Evolutionary conservation across 805 yeast genomes (phyloP), one percentile per base, ranked within the genome.

Genomic region (Sungouiella blattae): DNA sequence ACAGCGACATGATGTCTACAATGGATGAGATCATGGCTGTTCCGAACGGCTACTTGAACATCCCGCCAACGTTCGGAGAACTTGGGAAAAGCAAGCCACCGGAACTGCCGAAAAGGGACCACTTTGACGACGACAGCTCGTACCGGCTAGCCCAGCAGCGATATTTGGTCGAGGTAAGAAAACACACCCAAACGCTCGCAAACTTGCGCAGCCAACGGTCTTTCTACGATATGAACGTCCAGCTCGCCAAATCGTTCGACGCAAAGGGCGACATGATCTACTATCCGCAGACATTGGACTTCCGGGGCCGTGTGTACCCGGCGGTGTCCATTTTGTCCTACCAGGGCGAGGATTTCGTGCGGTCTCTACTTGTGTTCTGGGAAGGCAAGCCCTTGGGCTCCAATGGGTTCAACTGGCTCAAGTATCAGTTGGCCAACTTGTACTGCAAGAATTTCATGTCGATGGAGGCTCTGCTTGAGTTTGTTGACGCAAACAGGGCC

Each of bases 241-340:
- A 40, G 18, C 26, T 65, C 3, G 60, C 62, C 2, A 49, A 52
- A 6, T 49, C 63, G 1, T 53, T 52, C 28, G 54, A 47, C 4
- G 38, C 40, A 12, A 57, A 57, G 35, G 71, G 69, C 8, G 69
- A 64, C 22, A 46, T 54, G 15, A 38, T 68, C 9, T 68, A 54
- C 37, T 49, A 60, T 13, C 71, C 72, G 1, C 70, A 67, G 36
- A 40, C 47, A 5, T 40, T 61, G 27, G 73, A 68, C 43, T 68
- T 67, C 34, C 47, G 73, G 29, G 70, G 72, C 5, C 43, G 73
- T 15, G 61, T 61, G 1, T 68, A 68, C 40, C 70, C 73, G 1
- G 46, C 58, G 49, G 62, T 58, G 0, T 58, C 70, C 7, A 27
- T 52, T 14, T 41, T 67, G 20, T 50, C 62, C 3, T 65, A 64